phyloP scores from a whole-genome alignment of 306 rosid genomes.

The Pueraria montana region DNA sequence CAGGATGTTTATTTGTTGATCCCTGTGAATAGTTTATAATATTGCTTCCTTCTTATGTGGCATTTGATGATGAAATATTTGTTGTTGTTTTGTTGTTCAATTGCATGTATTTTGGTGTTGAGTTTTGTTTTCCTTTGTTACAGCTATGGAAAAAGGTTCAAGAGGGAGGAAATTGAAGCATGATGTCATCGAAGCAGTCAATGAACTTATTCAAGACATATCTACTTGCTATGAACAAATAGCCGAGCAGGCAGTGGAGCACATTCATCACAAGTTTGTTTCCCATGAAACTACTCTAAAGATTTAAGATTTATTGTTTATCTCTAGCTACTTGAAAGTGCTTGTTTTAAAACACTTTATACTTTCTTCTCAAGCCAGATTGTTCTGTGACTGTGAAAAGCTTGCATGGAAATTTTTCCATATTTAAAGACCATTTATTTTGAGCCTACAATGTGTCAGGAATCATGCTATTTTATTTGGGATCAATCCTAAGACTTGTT shows the following conservation, averaged over 20 bases:
- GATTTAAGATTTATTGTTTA: slow-evolving; percentile 37
- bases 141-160: slow-evolving; percentile 93
- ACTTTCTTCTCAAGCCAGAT: slow-evolving; percentile 34
- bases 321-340: slow-evolving; percentile 23
- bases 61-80: slow-evolving; percentile 42
- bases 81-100: slow-evolving; percentile 16
- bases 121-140: slow-evolving; percentile 45
- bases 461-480: slow-evolving; percentile 31
- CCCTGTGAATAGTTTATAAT: slow-evolving; percentile 3
- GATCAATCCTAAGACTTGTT: slow-evolving; percentile 7
- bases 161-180: slow-evolving; percentile 88
- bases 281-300: slow-evolving; percentile 33
- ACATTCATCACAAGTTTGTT: slow-evolving; percentile 95
- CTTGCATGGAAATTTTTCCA: slow-evolving; percentile 23
- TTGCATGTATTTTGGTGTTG: slow-evolving; percentile 9
- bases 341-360: slow-evolving; percentile 35
- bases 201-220: slow-evolving; percentile 96
- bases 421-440: slow-evolving; percentile 5
- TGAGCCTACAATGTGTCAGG: not conserved
- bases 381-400: slow-evolving; percentile 27
- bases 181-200: slow-evolving; percentile 97
- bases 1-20: slow-evolving; percentile 9
- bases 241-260: slow-evolving; percentile 99
- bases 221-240: slow-evolving; percentile 90
- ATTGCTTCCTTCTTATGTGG: slow-evolving; percentile 27